phyloP scores from a whole-genome alignment of 306 rosid genomes.

The Lupinus albus region DNA sequence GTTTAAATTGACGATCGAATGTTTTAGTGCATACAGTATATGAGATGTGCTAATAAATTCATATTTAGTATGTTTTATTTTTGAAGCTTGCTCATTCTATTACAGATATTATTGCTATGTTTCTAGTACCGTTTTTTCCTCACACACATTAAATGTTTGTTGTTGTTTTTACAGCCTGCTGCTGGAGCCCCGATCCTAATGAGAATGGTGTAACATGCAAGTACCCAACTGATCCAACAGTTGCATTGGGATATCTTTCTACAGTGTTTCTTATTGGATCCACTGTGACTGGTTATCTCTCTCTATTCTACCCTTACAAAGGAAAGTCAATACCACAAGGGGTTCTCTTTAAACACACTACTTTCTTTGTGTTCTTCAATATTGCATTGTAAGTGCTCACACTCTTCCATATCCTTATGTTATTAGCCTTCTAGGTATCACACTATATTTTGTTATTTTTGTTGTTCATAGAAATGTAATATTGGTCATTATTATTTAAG shows the following conservation, averaged over 20 bases:
- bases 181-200: constrained; percentile 57
- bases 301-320: constrained; percentile 76
- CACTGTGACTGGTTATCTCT: constrained; percentile 51
- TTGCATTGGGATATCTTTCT: constrained; percentile 68
- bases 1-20: too few species aligned
- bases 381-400: constrained; percentile 61
- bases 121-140: neutral
- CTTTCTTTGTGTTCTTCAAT: constrained; percentile 61
- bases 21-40: neutral
- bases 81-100: neutral
- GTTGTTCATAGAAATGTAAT: constrained; percentile 9
- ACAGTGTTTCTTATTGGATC: constrained; percentile 59
- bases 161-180: constrained; percentile 62
- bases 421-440: too few species aligned
- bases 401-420: neutral
- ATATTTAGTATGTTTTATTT: neutral
- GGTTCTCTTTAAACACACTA: constrained; percentile 52
- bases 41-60: too few species aligned
- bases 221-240: constrained; percentile 66
- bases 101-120: too few species aligned
- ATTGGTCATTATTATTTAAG: neutral
- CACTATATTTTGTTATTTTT: neutral
- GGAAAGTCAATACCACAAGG: constrained; percentile 67
- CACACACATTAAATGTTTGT: neutral
- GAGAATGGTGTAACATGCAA: constrained; percentile 59